phyloP scores from a whole-genome alignment of 176 grass and related monocot genomes.

The Zizania latifolia region DNA sequence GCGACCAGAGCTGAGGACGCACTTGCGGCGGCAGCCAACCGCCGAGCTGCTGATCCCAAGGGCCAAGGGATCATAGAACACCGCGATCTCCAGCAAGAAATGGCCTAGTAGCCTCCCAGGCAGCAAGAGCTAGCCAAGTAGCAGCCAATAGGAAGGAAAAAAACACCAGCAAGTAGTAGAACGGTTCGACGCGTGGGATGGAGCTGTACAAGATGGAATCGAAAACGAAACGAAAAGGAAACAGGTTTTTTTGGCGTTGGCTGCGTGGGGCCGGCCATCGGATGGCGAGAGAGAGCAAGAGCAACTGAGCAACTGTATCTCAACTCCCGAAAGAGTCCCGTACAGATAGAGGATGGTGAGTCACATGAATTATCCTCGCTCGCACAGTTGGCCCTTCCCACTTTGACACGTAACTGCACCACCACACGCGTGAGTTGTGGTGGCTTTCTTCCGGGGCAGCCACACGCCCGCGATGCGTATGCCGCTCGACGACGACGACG shows the following conservation, averaged over 20 bases:
- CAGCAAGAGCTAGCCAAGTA: not conserved
- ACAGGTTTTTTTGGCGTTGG: slow-evolving; percentile 2
- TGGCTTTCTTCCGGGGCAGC: not conserved
- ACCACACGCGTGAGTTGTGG: not conserved
- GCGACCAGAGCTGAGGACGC: slow-evolving; percentile 4
- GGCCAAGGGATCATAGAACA: slow-evolving; percentile 30
- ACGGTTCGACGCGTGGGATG: not conserved
- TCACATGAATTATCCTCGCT: slow-evolving; percentile 19
- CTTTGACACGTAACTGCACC: slow-evolving; percentile 4
- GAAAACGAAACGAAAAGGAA: not conserved
- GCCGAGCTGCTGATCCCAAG: slow-evolving; percentile 26
- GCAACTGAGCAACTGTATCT: too few species aligned
- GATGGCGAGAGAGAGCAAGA: not conserved
- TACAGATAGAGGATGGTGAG: slow-evolving; percentile 6
- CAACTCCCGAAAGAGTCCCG: not conserved
- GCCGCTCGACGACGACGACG: too few species aligned
- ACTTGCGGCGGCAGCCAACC: slow-evolving; percentile 23
- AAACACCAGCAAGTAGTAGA: not conserved
- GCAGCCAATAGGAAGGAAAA: not conserved
- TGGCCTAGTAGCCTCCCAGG: not conserved
- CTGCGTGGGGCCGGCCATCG: not conserved
- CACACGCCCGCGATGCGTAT: too few species aligned
- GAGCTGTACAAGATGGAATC: not conserved
- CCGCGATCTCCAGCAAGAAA: not conserved
- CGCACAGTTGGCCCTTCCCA: not conserved